Conservation (phyloP, 345 rosid genomes). For the Salix purpurea region DNA sequence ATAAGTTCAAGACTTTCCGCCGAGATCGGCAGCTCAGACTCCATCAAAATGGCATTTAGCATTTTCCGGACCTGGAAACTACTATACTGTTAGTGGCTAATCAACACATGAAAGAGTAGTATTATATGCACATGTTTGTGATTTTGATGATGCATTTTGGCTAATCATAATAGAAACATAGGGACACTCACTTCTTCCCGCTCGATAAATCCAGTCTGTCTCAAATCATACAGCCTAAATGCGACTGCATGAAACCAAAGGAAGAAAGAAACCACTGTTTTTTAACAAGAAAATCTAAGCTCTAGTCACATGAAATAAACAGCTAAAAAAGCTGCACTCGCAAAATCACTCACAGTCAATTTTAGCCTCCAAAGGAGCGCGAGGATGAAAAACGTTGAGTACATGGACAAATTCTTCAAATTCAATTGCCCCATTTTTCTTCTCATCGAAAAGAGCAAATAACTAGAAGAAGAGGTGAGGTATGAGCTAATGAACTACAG, state of each 20-base stretch:
- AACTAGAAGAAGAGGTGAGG: slow-evolving; percentile 13
- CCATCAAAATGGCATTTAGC: slow-evolving; percentile 29
- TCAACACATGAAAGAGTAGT: neutral
- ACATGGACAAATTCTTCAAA: slow-evolving; percentile 35
- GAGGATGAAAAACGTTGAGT: slow-evolving; percentile 35
- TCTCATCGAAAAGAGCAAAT: slow-evolving; percentile 37
- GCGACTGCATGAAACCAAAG: slow-evolving; percentile 31
- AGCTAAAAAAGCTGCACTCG: neutral
- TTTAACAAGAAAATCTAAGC: neutral
- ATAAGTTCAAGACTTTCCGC: slow-evolving; percentile 26
- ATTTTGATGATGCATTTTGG: too few species aligned
- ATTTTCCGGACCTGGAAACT: slow-evolving; percentile 35
- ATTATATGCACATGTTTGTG: neutral
- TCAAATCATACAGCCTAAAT: slow-evolving; percentile 39
- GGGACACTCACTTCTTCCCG: slow-evolving; percentile 35
- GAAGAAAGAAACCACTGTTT: neutral
- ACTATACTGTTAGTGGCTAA: neutral
- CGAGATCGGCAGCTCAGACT: slow-evolving; percentile 25
- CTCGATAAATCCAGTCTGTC: slow-evolving; percentile 36
- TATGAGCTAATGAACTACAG: neutral
- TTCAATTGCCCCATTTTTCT: slow-evolving; percentile 34
- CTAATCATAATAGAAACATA: neutral
- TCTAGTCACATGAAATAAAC: neutral
- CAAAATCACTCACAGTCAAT: slow-evolving; percentile 28
- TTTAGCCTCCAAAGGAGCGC: slow-evolving; percentile 27